Conservation (phyloP, 148 eudicot genomes). For the Amaranthus palmeri region DNA sequence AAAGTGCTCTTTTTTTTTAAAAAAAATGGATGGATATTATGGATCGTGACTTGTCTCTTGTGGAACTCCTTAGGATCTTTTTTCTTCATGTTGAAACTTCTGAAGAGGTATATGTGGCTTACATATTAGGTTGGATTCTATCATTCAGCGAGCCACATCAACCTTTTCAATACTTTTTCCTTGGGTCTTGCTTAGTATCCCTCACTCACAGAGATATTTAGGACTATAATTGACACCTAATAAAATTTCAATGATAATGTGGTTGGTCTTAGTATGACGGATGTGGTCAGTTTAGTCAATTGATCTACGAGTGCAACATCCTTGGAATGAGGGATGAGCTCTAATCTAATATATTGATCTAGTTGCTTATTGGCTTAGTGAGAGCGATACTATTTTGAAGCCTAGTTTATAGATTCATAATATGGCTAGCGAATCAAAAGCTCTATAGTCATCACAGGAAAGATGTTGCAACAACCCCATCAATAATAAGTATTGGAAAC, state of each 20-base stretch:
- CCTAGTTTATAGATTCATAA: no score
- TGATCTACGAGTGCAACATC: not conserved
- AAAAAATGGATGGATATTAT: not conserved
- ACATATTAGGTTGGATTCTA: not conserved
- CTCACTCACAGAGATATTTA: not conserved
- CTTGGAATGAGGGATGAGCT: not conserved
- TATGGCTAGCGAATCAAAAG: no score
- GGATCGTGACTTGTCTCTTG: not conserved
- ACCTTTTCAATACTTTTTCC: not conserved
- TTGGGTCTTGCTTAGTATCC: not conserved
- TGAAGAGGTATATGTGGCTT: not conserved
- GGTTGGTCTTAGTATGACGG: not conserved
- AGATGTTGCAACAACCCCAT: no score
- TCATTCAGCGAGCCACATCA: not conserved
- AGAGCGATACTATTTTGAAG: not conserved
- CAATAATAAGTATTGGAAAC: no score
- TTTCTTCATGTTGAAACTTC: not conserved
- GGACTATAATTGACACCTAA: not conserved
- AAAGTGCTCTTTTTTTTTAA: not conserved
- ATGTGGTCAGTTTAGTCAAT: not conserved
- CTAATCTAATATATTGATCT: not conserved
- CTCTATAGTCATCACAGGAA: no score
- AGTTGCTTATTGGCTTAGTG: not conserved
- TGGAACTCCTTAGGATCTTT: not conserved
- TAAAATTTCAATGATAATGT: not conserved